Conservation (phyloP, 176 grass and related monocot species). For the barley (Hordeum vulgare) region DNA sequence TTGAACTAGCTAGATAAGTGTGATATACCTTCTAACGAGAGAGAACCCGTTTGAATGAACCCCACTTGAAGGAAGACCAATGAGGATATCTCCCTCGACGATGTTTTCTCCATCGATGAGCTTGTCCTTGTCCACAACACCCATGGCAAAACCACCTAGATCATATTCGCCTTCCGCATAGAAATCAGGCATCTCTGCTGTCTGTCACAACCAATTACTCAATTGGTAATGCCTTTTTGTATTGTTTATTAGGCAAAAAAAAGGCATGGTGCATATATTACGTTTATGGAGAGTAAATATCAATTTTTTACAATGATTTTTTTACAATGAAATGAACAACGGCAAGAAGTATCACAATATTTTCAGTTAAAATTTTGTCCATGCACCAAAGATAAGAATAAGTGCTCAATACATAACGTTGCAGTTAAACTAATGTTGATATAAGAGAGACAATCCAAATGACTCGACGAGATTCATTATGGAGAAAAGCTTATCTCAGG, state of each 20-base stretch:
- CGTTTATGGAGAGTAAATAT: not conserved
- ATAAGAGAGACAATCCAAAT: not conserved
- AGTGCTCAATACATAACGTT: not conserved
- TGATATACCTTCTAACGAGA: slow-evolving; percentile 78
- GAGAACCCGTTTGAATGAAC: slow-evolving; percentile 98
- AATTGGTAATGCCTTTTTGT: not conserved
- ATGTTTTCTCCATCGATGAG: slow-evolving; percentile 90
- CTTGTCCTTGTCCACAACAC: slow-evolving; percentile 63
- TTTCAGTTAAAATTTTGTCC: not conserved
- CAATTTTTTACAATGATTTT: too few species aligned
- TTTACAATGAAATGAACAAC: not conserved
- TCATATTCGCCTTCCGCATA: slow-evolving; percentile 87
- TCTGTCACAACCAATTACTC: slow-evolving; percentile 37
- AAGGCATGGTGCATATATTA: not conserved
- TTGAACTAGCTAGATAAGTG: not conserved
- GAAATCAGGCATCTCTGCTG: slow-evolving; percentile 95
- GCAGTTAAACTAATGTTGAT: not conserved
- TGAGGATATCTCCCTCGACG: slow-evolving; percentile 70
- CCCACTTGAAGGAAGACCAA: slow-evolving; percentile 93
- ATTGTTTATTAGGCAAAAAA: not conserved
- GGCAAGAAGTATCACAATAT: not conserved
- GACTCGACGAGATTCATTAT: not conserved
- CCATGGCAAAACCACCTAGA: slow-evolving; percentile 83
- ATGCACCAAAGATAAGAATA: not conserved
- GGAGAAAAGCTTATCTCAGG: not conserved